Percentiles rank a stretch among this genome's conserved stretches.
Evolutionary conservation across 192 early-diverging fungal genomes (phyloP).

Genomic region (Phycomyces blakesleeanus): DNA sequence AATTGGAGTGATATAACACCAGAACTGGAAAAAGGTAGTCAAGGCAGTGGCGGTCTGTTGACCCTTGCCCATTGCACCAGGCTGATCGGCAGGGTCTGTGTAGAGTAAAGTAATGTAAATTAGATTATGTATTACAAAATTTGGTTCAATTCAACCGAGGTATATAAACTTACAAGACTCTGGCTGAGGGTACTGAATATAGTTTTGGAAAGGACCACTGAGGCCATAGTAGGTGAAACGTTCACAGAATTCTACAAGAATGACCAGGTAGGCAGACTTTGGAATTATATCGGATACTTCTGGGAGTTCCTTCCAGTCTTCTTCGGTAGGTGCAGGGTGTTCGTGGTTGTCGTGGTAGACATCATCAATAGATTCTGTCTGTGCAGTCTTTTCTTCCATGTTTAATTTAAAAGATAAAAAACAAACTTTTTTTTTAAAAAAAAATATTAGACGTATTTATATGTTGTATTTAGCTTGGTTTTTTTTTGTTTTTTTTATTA

Average conservation of each 20-base stretch:
- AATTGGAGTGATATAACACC: conserved; percentile 51
- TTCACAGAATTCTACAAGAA: conserved; percentile 61
- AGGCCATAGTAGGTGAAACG: conserved; percentile 66
- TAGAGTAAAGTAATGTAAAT: not conserved
- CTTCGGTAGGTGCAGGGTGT: conserved; percentile 47
- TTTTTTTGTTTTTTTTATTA: too few species aligned
- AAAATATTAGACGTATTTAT: too few species aligned
- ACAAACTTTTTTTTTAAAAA: too few species aligned
- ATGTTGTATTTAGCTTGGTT: too few species aligned
- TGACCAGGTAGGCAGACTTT: conserved; percentile 47
- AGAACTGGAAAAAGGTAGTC: conserved; percentile 48
- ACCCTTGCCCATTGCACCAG: conserved; percentile 48
- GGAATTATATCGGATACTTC: conserved; percentile 63
- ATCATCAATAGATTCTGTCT: too few species aligned
- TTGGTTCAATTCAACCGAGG: conserved; percentile 2
- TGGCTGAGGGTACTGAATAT: conserved; percentile 26
- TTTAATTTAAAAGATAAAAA: too few species aligned
- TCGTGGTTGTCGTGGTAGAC: not conserved
- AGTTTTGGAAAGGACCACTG: conserved; percentile 50
- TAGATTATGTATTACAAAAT: too few species aligned
- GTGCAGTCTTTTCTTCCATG: too few species aligned
- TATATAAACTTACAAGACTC: conserved; percentile 22
- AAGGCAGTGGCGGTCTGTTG: conserved; percentile 55
- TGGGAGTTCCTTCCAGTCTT: conserved; percentile 54
- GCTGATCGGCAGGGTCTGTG: conserved; percentile 35